phyloP scores from a whole-genome alignment of 441 rosid species.

The Erodium texanum region DNA sequence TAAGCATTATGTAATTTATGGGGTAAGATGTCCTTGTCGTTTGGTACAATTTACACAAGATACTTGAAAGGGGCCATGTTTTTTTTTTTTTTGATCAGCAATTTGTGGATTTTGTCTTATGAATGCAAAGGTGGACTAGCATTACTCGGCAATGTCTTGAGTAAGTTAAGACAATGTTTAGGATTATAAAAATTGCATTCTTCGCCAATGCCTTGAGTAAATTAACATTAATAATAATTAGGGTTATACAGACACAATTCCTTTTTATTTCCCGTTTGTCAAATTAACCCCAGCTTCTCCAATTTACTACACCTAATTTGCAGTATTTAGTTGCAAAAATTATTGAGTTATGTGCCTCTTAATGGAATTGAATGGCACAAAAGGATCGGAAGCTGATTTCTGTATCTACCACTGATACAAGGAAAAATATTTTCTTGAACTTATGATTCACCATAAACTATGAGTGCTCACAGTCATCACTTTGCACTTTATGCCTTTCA shows the following conservation, averaged over 20 bases:
- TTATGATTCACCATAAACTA: not conserved
- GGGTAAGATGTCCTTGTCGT: not conserved
- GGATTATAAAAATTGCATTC: not conserved
- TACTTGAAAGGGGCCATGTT: not conserved
- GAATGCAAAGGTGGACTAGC: not conserved
- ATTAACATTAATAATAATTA: not conserved
- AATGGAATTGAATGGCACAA: conserved; percentile 1
- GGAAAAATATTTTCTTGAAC: not conserved
- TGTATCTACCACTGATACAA: not conserved
- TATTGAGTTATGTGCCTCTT: not conserved
- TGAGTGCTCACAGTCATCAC: not conserved
- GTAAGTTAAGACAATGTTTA: not conserved
- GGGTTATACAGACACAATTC: not conserved
- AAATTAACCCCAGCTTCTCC: not conserved
- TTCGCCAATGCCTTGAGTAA: not conserved
- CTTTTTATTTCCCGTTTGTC: not conserved
- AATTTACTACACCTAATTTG: not conserved
- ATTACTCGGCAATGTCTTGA: not conserved
- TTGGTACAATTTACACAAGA: not conserved
- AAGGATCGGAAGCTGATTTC: not conserved
- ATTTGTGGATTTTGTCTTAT: not conserved
- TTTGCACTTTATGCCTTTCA: not conserved
- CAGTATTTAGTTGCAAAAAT: not conserved
- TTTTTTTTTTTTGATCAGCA: too few species aligned
- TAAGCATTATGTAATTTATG: not conserved